phyloP scores from a whole-genome alignment of 2,329 filamentous ascomycete genomes.

The Phialophora chinensis region DNA sequence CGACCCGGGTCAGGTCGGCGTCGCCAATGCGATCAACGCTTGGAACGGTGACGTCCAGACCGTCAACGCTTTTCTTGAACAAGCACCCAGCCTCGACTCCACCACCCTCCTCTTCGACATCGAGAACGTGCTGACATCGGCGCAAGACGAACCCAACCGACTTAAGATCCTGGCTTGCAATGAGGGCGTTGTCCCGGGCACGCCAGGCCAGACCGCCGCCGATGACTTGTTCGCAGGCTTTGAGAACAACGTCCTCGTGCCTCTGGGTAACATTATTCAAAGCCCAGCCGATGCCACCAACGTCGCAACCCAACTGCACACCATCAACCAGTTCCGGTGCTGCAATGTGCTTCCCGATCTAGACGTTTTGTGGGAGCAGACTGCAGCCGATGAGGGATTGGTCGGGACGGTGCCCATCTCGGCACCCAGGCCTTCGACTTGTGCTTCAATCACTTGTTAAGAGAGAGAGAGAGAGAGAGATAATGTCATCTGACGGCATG shows the following conservation, averaged over 20 bases:
- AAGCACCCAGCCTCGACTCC: constrained; percentile 15
- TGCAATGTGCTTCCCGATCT: constrained; percentile 26
- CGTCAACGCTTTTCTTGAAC: constrained; percentile 28
- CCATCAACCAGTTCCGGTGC: constrained; percentile 29
- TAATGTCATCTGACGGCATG: background rate
- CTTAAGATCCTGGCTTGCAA: constrained; percentile 22
- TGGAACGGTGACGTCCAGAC: constrained; percentile 29
- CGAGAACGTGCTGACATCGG: constrained; percentile 11
- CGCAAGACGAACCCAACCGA: constrained; percentile 26
- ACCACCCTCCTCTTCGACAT: constrained; percentile 9
- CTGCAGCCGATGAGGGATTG: constrained; percentile 25
- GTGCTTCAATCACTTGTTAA: constrained; percentile 23
- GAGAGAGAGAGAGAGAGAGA: background rate
- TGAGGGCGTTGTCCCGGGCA: constrained; percentile 9
- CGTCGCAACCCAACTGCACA: constrained; percentile 12
- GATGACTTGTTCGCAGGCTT: constrained; percentile 23
- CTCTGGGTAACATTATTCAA: constrained; percentile 21
- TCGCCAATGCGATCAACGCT: constrained; percentile 24
- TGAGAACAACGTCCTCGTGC: constrained; percentile 18
- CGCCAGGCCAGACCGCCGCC: constrained; percentile 17
- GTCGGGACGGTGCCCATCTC: constrained; percentile 14
- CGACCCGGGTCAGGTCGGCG: constrained; percentile 15
- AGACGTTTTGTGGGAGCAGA: constrained; percentile 20
- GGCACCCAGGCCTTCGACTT: constrained; percentile 18
- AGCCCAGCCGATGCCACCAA: constrained; percentile 12